Conservation (phyloP, 1,284 basidiomycete species). For the Bjerkandera adusta region DNA sequence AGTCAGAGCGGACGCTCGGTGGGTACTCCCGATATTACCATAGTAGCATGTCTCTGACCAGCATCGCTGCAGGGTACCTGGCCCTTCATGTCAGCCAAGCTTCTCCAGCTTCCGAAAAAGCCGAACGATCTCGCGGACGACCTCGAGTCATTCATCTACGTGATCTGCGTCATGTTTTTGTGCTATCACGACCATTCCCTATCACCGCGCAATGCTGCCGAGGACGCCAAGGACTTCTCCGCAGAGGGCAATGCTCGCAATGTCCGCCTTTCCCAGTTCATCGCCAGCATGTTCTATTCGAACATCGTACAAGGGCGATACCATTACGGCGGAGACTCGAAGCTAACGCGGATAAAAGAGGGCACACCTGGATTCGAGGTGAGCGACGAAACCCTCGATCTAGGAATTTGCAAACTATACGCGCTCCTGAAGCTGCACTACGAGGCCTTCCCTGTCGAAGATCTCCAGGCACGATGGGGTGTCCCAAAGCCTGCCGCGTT, state of each 20-base stretch:
- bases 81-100: slow-evolving; percentile 6
- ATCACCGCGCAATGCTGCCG: not conserved
- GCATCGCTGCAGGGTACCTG: slow-evolving; percentile 2
- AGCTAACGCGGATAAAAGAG: not conserved
- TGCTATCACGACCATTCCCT: slow-evolving; percentile 1
- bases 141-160: slow-evolving; percentile 6
- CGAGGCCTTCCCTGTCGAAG: too few species aligned
- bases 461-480: too few species aligned
- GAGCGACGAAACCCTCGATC: too few species aligned
- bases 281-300: too few species aligned
- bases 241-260: not conserved
- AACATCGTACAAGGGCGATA: not conserved
- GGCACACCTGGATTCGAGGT: too few species aligned
- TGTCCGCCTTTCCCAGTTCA: not conserved
- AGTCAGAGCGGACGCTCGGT: not conserved
- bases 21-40: too few species aligned
- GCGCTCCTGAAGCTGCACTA: not conserved
- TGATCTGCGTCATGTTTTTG: not conserved
- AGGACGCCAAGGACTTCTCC: not conserved
- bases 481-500: too few species aligned
- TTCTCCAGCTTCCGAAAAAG: slow-evolving; percentile 3
- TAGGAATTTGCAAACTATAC: not conserved
- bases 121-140: slow-evolving; percentile 9
- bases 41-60: too few species aligned
- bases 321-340: not conserved